Evolutionary conservation across 345 rosid genomes (phyloP), one percentile per base, ranked within the genome.

Genomic region (Linum tenue): DNA sequence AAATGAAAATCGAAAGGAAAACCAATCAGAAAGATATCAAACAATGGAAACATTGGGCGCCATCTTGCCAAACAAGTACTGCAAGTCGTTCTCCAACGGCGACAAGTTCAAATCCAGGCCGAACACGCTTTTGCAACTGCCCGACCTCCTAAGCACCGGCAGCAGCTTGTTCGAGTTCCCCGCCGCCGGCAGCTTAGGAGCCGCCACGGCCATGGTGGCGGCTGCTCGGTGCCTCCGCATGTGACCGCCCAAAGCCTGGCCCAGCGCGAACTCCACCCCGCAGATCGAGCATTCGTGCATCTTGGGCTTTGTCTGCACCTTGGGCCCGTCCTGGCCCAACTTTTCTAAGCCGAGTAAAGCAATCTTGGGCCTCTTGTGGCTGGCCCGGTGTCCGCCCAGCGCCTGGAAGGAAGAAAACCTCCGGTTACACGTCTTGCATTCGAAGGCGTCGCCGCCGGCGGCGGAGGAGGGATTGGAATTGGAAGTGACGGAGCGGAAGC

Each of bases 201-300:
- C 5, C 0, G 65, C 42, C 44, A 58, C 17, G 39, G 60, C 35
- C 7, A 40, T 39, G 4, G 53, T 8, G 12, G 42, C 35, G 17
- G 5, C 61, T 5, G 74, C 69, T 62, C 88, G 77, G 50, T 92
- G 98, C 69, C 90, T 79, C 79, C 98, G 84, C 98, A 92, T 92
- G 68, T 92, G 98, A 37, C 98, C 98, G 0, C 98, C 98, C 0
- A 90, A 81, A 1, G 98, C 98, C 77, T 92, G 98, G 14, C 98
- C 97, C 3, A 92, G 65, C 0, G 84, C 67, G 31, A 92, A 92
- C 72, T 90, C 94, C 2, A 83, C 79, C 14, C 98, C 97, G 39
- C 98, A 92, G 17, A 90, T 85, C 7, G 94, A 79, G 75, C 98
- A 92, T 82, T 81, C 82, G 67, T 92, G 98, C 5, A 72, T 78